phyloP scores from a whole-genome alignment of 1,139 yeast genomes.

The Pneumocystis murina region DNA sequence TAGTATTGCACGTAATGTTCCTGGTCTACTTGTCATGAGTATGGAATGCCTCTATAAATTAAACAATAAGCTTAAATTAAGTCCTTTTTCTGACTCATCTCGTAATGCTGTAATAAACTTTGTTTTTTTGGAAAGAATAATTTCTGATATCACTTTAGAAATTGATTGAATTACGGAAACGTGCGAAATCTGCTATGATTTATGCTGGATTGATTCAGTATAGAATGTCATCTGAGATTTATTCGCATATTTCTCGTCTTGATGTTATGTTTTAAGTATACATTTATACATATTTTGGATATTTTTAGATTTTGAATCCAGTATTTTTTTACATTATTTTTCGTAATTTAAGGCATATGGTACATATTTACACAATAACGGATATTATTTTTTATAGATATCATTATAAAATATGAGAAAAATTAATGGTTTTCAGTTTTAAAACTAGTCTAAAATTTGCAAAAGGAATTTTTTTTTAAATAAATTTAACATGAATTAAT shows the following conservation, averaged over 20 bases:
- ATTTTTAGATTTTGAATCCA: not conserved
- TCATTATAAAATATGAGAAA: too few species aligned
- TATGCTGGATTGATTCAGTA: conserved; percentile 94
- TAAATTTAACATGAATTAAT: too few species aligned
- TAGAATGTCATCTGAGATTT: conserved; percentile 71
- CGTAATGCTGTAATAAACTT: not conserved
- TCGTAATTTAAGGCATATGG: not conserved
- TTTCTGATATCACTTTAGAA: conserved; percentile 7
- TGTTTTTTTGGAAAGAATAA: not conserved
- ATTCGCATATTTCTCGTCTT: conserved; percentile 12
- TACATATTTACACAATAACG: not conserved
- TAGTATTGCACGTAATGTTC: conserved; percentile 61
- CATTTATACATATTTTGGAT: not conserved
- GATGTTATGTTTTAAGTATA: conserved; percentile 7
- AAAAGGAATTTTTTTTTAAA: too few species aligned
- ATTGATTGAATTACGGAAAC: conserved; percentile 41
- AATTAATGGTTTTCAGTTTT: too few species aligned
- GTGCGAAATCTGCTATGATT: conserved; percentile 79
- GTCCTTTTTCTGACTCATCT: conserved; percentile 31
- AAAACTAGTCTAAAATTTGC: too few species aligned
- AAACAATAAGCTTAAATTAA: conserved; percentile 37
- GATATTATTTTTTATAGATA: not conserved
- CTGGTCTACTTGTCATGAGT: conserved; percentile 61
- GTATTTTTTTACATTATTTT: not conserved
- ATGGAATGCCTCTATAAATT: conserved; percentile 60